Evolutionary conservation across 2,329 filamentous ascomycete genomes (phyloP).

Genomic region (Colletotrichum destructivum): DNA sequence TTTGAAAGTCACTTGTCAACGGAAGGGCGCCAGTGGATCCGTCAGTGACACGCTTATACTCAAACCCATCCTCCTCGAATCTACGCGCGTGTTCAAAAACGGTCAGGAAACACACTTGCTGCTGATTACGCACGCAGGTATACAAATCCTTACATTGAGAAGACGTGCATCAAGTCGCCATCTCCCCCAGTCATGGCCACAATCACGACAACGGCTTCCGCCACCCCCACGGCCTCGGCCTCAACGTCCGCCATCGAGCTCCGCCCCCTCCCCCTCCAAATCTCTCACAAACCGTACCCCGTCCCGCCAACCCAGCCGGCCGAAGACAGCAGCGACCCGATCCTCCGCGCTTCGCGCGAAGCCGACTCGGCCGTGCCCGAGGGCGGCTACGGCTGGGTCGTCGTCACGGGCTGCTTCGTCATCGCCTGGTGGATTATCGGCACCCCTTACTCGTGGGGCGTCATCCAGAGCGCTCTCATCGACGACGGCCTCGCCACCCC

Average conservation of each 20-base stretch:
- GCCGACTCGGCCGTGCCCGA: constrained; percentile 65
- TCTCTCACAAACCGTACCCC: not conserved
- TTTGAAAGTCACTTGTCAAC: constrained; percentile 15
- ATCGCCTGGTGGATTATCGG: constrained; percentile 72
- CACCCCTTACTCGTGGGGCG: constrained; percentile 72
- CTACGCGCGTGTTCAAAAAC: not conserved
- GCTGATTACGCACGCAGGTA: too few relatives aligned
- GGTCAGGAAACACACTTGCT: not conserved
- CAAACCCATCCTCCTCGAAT: not conserved
- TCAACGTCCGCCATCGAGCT: constrained; percentile 31
- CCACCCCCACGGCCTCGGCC: constrained; percentile 20
- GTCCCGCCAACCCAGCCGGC: not conserved
- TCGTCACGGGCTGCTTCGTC: constrained; percentile 65
- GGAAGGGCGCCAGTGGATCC: constrained; percentile 29
- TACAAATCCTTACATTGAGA: too few relatives aligned
- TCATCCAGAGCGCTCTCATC: constrained; percentile 71
- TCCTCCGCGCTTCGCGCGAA: constrained; percentile 59
- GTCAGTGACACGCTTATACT: not conserved
- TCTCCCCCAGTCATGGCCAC: constrained; percentile 24
- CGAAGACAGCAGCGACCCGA: constrained; percentile 29
- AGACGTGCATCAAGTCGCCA: not conserved
- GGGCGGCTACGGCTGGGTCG: constrained; percentile 70
- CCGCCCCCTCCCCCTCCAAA: constrained; percentile 7
- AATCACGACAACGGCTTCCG: constrained; percentile 15
- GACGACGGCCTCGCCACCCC: constrained; percentile 62